Conservation (phyloP, 371 early-diverging fungal genomes). For the Mortierella sp. region DNA sequence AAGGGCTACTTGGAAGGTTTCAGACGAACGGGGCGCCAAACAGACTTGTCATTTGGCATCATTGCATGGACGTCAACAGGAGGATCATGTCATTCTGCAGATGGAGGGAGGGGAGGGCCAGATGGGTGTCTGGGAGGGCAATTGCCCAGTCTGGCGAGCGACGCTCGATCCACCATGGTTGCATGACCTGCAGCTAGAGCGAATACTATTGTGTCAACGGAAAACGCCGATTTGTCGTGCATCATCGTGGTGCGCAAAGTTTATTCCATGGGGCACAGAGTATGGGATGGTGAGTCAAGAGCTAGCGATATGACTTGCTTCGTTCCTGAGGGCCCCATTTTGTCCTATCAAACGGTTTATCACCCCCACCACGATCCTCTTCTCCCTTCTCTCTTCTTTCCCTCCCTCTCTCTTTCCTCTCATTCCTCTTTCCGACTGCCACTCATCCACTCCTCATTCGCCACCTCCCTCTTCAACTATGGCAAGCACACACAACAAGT, state of each 20-base stretch:
- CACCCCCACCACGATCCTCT: neutral
- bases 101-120: too few relatives aligned
- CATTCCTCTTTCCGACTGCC: neutral
- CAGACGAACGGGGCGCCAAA: too few relatives aligned
- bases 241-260: neutral
- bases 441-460: neutral
- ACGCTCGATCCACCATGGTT: neutral
- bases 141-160: too few relatives aligned
- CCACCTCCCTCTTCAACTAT: slow-evolving; percentile 13
- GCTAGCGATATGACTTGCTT: neutral
- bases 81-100: too few relatives aligned
- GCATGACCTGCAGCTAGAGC: neutral
- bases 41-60: too few relatives aligned
- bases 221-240: slow-evolving; percentile 21
- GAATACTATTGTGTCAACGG: too few relatives aligned
- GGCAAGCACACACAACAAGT: slow-evolving; percentile 52
- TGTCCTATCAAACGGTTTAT: neutral
- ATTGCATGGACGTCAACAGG: too few relatives aligned
- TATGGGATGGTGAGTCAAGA: too few relatives aligned
- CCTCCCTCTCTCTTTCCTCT: neutral
- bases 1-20: too few relatives aligned
- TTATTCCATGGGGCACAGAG: too few relatives aligned
- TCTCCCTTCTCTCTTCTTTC: neutral
- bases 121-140: too few relatives aligned
- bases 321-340: neutral